Evolutionary conservation across 2,329 filamentous ascomycete genomes (phyloP).

Genomic region (Aureobasidium lini): DNA sequence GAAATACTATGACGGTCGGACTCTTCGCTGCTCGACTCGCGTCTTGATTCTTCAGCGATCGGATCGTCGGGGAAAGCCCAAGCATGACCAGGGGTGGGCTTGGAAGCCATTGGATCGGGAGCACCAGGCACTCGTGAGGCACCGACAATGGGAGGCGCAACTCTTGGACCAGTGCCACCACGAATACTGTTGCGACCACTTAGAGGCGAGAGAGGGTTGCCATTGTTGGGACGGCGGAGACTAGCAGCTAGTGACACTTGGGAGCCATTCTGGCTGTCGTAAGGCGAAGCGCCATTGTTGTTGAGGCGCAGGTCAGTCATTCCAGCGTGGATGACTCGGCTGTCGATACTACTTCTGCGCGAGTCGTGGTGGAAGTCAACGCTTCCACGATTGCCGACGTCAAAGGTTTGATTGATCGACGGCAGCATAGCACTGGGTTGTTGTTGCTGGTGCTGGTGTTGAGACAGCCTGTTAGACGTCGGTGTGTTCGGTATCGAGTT

Average conservation of each 20-base stretch:
- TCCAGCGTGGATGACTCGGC: slow-evolving; percentile 60
- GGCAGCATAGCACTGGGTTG: slow-evolving; percentile 36
- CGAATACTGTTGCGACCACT: slow-evolving; percentile 27
- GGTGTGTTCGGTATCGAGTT: slow-evolving; percentile 36
- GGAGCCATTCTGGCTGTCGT: slow-evolving; percentile 69
- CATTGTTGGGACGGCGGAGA: slow-evolving; percentile 47
- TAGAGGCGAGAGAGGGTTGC: slow-evolving; percentile 39
- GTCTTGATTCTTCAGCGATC: slow-evolving; percentile 42
- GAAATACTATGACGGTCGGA: slow-evolving; percentile 48
- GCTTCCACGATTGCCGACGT: slow-evolving; percentile 22
- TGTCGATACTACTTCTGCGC: slow-evolving; percentile 71
- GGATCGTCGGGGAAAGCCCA: slow-evolving; percentile 68
- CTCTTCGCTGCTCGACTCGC: slow-evolving; percentile 42
- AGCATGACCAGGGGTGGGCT: slow-evolving; percentile 73
- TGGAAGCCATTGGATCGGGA: slow-evolving; percentile 57
- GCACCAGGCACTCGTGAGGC: slow-evolving; percentile 56
- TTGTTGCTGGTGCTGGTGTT: slow-evolving; percentile 3
- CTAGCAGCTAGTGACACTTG: slow-evolving; percentile 67
- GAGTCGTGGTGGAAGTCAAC: slow-evolving; percentile 47
- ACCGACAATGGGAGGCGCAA: slow-evolving; percentile 69
- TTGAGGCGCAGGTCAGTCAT: slow-evolving; percentile 61
- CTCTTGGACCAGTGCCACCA: slow-evolving; percentile 45
- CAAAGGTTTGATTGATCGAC: slow-evolving; percentile 49
- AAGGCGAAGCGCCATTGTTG: slow-evolving; percentile 52
- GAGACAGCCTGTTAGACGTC: slow-evolving; percentile 30